These are phyloP conservation scores for Bipolaris victoriae DNA, from an alignment of 2,329 filamentous ascomycete species.

Conservation along the genomic window DNA sequence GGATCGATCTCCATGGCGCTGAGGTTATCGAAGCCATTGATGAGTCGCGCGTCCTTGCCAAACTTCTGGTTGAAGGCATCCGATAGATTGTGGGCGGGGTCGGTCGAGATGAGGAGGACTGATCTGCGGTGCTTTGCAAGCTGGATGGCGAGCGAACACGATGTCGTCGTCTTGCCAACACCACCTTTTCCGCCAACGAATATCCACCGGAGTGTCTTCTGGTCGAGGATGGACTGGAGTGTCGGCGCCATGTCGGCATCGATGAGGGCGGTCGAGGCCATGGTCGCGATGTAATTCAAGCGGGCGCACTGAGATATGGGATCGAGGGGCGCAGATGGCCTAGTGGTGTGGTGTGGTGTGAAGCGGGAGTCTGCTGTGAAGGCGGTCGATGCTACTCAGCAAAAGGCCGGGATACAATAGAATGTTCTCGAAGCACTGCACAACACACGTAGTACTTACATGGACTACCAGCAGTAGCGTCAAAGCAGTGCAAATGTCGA, in stretches of 20 bases:
- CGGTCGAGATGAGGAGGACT: conserved; percentile 96
- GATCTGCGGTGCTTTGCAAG: conserved; percentile 93
- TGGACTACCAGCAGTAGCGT: neutral
- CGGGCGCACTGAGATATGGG: neutral
- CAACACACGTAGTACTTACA: neutral
- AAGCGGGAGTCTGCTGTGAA: neutral
- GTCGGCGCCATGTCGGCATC: conserved; percentile 84
- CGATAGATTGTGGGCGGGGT: conserved; percentile 96
- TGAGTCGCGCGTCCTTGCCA: conserved; percentile 92
- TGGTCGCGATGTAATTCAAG: conserved; percentile 20
- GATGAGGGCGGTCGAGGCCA: conserved; percentile 47
- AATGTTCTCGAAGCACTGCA: conserved; percentile 26
- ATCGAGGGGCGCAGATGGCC: neutral
- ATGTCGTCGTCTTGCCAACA: conserved; percentile 99
- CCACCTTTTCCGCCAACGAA: conserved; percentile 98
- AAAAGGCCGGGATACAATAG: neutral
- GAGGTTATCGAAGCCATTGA: conserved; percentile 91
- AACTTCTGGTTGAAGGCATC: conserved; percentile 99
- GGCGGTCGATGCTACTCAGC: neutral
- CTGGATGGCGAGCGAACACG: conserved; percentile 96
- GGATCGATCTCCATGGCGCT: conserved; percentile 99
- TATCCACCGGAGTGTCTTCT: conserved; percentile 96
- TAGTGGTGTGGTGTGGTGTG: neutral
- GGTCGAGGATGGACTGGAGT: conserved; percentile 92
- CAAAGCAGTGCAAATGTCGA: neutral